Evolutionary conservation across 768 basidiomycete genomes (phyloP), one percentile per base, ranked within the genome.

Genomic region (Hemileccinum rubropunctum): DNA sequence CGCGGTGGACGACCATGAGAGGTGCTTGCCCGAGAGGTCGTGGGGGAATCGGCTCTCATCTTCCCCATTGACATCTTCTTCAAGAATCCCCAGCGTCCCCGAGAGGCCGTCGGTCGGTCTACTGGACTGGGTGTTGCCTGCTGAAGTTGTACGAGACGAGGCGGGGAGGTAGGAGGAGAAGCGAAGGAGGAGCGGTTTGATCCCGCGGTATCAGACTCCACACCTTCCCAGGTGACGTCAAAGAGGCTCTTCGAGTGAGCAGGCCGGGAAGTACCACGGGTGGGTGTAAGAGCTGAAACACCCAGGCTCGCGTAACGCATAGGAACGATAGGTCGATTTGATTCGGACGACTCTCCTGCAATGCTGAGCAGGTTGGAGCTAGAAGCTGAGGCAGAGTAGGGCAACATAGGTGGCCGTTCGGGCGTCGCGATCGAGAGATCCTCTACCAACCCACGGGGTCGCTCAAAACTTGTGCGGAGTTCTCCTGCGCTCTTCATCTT

Each of bases 51-150:
- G n/a, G 72, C 56, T 59, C 82, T 83, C 73, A 95, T 86, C 68
- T 88, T 91, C 13, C 92, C 87, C 91, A 95, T 95, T 6, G 93
- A 95, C 93, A 98, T 97, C 73, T 98, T 98, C 73, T 94, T 92
- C 51, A 98, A 73, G 73, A 98, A 95, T 4, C 94, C 93, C 94
- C 95, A 95, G 48, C 90, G 84, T 46, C 84, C 83, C 66, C 69
- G 66, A 34, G 64, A 48, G 27, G 47, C 18, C 20, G 43, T 38
- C 46, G 57, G 67, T 2, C 59, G 58, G 20, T 71, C 69, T 42
- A 44, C 35, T 17, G 64, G 64, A 30, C 62, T 57, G 4, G 60
- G 54, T 5, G 48, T 53, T 17, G 21, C 55, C 30, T 57, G 61
- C 36, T 55, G 59, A 47, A 14, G 35, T 20, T 52, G 54, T 27